Evolutionary conservation across 192 early-diverging fungal genomes (phyloP).

Genomic region (Coemansia sp.): DNA sequence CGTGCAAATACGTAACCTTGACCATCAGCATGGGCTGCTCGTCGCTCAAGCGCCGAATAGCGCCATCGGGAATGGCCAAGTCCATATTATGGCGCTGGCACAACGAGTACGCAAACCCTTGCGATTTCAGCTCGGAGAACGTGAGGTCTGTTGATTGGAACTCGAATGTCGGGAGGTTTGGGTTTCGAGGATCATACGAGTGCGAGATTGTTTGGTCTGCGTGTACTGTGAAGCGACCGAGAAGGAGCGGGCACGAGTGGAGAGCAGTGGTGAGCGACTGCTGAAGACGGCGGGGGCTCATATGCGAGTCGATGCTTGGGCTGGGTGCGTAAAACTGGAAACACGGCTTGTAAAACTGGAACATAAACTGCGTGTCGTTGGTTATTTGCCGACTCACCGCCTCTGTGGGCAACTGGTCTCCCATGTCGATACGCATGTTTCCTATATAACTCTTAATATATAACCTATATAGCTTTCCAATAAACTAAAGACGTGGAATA

Average conservation of each 20-base stretch:
- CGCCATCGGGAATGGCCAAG: constrained; percentile 33
- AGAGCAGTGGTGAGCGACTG: constrained; percentile 19
- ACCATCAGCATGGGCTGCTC: constrained; percentile 42
- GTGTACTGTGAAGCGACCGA: constrained; percentile 23
- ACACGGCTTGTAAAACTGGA: constrained; percentile 51
- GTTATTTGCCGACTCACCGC: constrained; percentile 17
- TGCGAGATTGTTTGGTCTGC: constrained; percentile 20
- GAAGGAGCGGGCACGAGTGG: constrained; percentile 30
- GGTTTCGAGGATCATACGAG: constrained; percentile 16
- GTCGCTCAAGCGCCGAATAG: constrained; percentile 1
- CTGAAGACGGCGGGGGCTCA: constrained; percentile 9
- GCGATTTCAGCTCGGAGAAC: constrained; percentile 12
- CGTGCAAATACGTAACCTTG: constrained; percentile 36
- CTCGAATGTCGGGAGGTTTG: constrained; percentile 38
- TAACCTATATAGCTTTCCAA: no score
- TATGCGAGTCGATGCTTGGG: background rate
- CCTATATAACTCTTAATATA: background rate
- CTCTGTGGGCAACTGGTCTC: constrained; percentile 7
- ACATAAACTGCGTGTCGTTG: constrained; percentile 52
- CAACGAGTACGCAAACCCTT: constrained; percentile 26
- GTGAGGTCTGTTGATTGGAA: constrained; percentile 7
- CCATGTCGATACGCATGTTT: constrained; percentile 20
- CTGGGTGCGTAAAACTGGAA: constrained; percentile 39
- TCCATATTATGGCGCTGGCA: constrained; percentile 16
- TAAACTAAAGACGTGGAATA: no score